A percentile compares a stretch with the other conserved stretches of the same genome.
Evolutionary conservation across 805 yeast genomes (phyloP).

Genomic region (Spathaspora boniae): DNA sequence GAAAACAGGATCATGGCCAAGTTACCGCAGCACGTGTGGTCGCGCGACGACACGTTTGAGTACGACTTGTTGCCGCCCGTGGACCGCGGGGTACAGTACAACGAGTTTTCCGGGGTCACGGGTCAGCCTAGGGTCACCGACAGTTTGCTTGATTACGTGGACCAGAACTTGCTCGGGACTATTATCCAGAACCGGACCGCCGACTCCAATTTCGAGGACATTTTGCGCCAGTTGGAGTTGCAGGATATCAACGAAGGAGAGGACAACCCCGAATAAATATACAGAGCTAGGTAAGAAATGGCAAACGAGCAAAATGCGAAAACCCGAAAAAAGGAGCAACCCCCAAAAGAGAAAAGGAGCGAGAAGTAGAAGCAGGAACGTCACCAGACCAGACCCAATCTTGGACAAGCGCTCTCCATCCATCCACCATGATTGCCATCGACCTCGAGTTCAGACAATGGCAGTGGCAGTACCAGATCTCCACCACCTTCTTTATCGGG

Average conservation of each 20-base stretch:
- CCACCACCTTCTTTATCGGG: slow-evolving; percentile 40
- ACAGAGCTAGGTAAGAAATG: neutral
- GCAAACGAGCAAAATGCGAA: neutral
- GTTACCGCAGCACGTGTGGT: slow-evolving; percentile 62
- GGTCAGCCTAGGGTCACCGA: slow-evolving; percentile 16
- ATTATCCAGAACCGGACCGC: slow-evolving; percentile 35
- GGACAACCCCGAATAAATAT: slow-evolving; percentile 1
- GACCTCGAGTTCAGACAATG: slow-evolving; percentile 37
- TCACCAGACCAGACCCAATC: slow-evolving; percentile 1
- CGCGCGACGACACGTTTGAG: slow-evolving; percentile 58
- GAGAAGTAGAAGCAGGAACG: too few species aligned
- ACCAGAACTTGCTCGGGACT: slow-evolving; percentile 43
- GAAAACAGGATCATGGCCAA: slow-evolving; percentile 70
- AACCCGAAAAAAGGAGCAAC: neutral
- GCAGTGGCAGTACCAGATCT: slow-evolving; percentile 45
- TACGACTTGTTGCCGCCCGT: slow-evolving; percentile 72
- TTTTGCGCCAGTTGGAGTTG: slow-evolving; percentile 19
- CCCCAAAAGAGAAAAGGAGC: too few species aligned
- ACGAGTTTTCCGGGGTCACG: slow-evolving; percentile 30
- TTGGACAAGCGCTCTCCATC: neutral
- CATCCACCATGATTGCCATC: slow-evolving; percentile 35
- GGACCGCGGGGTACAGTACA: slow-evolving; percentile 30
- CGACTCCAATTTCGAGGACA: slow-evolving; percentile 22
- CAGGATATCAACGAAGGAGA: slow-evolving; percentile 1
- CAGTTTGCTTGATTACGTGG: slow-evolving; percentile 40